phyloP scores from a whole-genome alignment of 2,329 filamentous ascomycete genomes.

The Thelonectria discophora region DNA sequence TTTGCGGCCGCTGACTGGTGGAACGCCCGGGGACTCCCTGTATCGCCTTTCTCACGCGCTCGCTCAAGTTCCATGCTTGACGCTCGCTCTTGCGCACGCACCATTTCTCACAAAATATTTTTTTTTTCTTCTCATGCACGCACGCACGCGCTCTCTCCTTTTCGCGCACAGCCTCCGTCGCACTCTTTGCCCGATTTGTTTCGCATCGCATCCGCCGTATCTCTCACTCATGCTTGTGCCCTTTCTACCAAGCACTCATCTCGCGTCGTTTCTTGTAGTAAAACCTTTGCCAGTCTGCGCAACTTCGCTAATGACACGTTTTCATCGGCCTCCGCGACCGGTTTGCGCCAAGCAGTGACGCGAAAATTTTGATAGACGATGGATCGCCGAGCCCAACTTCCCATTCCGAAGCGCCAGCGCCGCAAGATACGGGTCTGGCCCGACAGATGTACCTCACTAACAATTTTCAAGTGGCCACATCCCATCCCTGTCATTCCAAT shows the following conservation, averaged over 20 bases:
- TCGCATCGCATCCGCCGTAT: neutral
- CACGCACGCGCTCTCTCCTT: slow-evolving; percentile 2
- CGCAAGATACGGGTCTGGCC: slow-evolving; percentile 29
- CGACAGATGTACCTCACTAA: slow-evolving; percentile 50
- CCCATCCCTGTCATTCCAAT: slow-evolving; percentile 21
- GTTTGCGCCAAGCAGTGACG: slow-evolving; percentile 38
- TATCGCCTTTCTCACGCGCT: slow-evolving; percentile 22
- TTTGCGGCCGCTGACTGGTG: slow-evolving; percentile 48
- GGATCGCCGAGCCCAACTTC: slow-evolving; percentile 44
- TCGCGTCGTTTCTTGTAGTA: neutral
- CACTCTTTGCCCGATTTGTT: neutral
- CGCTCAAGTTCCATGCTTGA: slow-evolving; percentile 4
- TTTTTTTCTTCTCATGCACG: neutral
- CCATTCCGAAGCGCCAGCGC: slow-evolving; percentile 37
- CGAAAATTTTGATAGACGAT: slow-evolving; percentile 45
- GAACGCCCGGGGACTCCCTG: slow-evolving; percentile 33
- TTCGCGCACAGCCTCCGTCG: neutral
- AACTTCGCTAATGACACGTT: slow-evolving; percentile 33
- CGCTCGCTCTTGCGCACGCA: slow-evolving; percentile 12
- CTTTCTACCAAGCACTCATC: neutral
- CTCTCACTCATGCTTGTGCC: slow-evolving; percentile 4
- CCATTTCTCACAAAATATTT: neutral
- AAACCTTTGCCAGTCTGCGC: slow-evolving; percentile 1
- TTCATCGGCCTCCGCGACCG: slow-evolving; percentile 27
- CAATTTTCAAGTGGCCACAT: slow-evolving; percentile 44